A percentile compares a stretch with the other conserved stretches of the same genome.
These are phyloP conservation scores for Excoecaria agallocha DNA, from an alignment of 345 rosid genomes.

Conservation along the genomic window DNA sequence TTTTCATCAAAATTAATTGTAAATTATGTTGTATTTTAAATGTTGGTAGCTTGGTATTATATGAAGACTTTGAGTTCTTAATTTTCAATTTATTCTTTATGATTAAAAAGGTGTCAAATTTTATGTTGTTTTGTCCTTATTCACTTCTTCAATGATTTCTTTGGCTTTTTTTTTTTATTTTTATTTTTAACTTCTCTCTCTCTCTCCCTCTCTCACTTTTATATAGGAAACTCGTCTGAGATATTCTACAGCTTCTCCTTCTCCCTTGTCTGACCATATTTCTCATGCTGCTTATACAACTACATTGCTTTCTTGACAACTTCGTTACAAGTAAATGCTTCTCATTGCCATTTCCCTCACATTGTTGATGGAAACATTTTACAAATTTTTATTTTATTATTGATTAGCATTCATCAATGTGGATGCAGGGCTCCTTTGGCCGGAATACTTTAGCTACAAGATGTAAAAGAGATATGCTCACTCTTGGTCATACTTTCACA, in stretches of 20 bases:
- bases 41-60: too few relatives aligned
- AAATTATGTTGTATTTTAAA: background rate
- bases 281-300: conserved; percentile 23
- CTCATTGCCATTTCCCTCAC: background rate
- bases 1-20: background rate
- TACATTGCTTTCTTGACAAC: conserved; percentile 5
- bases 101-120: background rate
- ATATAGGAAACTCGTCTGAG: conserved; percentile 16
- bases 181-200: too few relatives aligned
- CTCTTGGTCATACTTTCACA: conserved; percentile 48
- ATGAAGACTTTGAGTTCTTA: background rate
- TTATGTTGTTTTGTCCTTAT: too few relatives aligned
- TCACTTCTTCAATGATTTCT: too few relatives aligned
- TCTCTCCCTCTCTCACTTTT: background rate
- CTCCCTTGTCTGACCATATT: conserved; percentile 28
- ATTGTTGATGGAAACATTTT: conserved; percentile 11
- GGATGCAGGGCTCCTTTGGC: conserved; percentile 58
- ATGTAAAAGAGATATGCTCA: conserved; percentile 59
- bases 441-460: conserved; percentile 46
- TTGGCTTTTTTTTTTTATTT: too few relatives aligned
- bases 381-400: background rate
- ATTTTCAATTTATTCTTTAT: background rate
- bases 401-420: conserved; percentile 25
- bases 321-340: conserved; percentile 46
- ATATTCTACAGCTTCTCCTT: conserved; percentile 31